Evolutionary conservation across 306 rosid genomes (phyloP).

Genomic region (Aeschynomene evenia): DNA sequence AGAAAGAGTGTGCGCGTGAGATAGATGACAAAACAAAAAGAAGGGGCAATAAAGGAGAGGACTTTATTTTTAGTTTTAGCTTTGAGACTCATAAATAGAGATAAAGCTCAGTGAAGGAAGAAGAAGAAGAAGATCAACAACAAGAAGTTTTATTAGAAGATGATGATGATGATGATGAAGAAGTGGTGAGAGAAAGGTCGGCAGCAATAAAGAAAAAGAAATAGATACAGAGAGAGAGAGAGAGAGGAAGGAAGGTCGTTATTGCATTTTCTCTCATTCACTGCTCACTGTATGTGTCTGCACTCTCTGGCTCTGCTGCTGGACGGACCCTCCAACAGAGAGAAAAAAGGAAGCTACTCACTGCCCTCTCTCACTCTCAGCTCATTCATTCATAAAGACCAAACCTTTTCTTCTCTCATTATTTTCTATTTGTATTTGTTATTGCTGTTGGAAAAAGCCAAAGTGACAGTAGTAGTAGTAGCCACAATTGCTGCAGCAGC

Average conservation of each 20-base stretch:
- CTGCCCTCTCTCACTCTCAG: neutral
- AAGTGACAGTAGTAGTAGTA: conserved; percentile 54
- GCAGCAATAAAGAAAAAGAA: neutral
- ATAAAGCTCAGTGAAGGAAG: neutral
- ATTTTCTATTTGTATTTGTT: no score
- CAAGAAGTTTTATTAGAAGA: no score
- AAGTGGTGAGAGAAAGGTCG: conserved; percentile 40
- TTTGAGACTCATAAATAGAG: neutral
- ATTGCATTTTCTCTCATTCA: conserved; percentile 40
- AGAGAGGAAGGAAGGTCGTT: conserved; percentile 60
- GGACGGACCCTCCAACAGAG: conserved; percentile 36
- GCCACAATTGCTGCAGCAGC: conserved; percentile 37
- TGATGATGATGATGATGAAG: conserved; percentile 37
- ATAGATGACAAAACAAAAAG: neutral
- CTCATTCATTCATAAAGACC: conserved; percentile 6
- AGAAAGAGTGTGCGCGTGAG: conserved; percentile 7
- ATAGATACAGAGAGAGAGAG: conserved; percentile 33
- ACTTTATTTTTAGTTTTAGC: neutral
- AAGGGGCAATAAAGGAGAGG: neutral
- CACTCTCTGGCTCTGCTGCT: conserved; percentile 26
- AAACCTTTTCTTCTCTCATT: conserved; percentile 2
- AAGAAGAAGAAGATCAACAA: neutral
- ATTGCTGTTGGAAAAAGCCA: conserved; percentile 47
- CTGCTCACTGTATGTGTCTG: conserved; percentile 23
- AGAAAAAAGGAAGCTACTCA: neutral